These are phyloP conservation scores for Trichomonascus vanleenenianus DNA, from an alignment of 805 yeast genomes.

Conservation along the genomic window DNA sequence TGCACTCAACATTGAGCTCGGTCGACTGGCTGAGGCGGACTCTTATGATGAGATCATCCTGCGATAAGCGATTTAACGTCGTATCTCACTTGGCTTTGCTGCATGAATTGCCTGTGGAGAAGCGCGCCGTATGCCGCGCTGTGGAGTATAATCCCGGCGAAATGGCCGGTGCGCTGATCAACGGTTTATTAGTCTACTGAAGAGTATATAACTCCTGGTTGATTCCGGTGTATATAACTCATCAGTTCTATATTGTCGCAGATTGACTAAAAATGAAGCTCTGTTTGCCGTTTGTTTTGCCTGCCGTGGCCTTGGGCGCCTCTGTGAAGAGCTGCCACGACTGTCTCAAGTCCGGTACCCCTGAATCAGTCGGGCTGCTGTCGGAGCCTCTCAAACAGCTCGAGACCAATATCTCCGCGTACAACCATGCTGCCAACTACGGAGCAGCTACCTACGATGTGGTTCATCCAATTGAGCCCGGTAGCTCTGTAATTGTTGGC, in stretches of 20 bases:
- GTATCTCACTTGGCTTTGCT: too few relatives aligned
- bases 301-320: not conserved
- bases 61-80: too few relatives aligned
- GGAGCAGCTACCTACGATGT: not conserved
- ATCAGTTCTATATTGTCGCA: too few relatives aligned
- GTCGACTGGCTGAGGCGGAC: constrained; percentile 5
- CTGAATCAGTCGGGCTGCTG: constrained; percentile 8
- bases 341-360: constrained; percentile 2
- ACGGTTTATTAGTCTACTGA: too few relatives aligned
- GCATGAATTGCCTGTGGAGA: too few relatives aligned
- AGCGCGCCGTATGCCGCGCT: too few relatives aligned
- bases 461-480: constrained; percentile 7
- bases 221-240: too few relatives aligned
- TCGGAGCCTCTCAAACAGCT: constrained; percentile 5
- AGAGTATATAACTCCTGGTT: too few relatives aligned
- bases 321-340: not conserved
- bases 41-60: not conserved
- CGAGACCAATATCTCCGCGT: constrained; percentile 1
- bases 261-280: too few relatives aligned
- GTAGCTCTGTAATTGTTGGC: constrained; percentile 7
- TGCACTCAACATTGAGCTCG: constrained; percentile 28
- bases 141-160: too few relatives aligned
- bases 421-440: not conserved
- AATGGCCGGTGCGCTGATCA: too few relatives aligned
- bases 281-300: not conserved